phyloP scores from a whole-genome alignment of 768 basidiomycete species.

The Gloeostereum incarnatum region DNA sequence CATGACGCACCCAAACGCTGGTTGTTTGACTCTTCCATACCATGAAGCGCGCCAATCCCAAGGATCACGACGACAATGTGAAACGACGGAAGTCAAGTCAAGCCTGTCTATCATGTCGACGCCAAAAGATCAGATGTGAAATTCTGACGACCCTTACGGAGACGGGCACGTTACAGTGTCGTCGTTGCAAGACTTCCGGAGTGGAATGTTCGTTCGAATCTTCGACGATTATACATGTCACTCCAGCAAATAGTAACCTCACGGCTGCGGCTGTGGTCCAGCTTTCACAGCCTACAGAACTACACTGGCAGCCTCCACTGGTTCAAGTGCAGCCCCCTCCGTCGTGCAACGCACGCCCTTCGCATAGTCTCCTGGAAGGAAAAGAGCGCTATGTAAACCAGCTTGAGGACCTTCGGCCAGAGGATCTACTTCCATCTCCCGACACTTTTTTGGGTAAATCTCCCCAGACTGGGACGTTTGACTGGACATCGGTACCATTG shows the following conservation, averaged over 20 bases:
- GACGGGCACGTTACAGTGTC: constrained; percentile 24
- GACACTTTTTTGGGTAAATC: constrained; percentile 28
- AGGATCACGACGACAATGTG: constrained; percentile 10
- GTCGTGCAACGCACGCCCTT: neutral
- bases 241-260: too few relatives aligned
- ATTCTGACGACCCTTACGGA: constrained; percentile 28
- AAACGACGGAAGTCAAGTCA: constrained; percentile 34
- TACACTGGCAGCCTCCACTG: neutral
- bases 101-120: constrained; percentile 34
- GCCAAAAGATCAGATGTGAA: constrained; percentile 41
- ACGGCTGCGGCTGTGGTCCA: too few relatives aligned
- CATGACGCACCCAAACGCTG: too few relatives aligned
- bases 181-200: constrained; percentile 39
- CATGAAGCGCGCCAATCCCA: too few relatives aligned
- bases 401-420: constrained; percentile 19
- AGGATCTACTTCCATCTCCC: constrained; percentile 24
- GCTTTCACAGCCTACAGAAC: neutral
- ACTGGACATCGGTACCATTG: constrained; percentile 36
- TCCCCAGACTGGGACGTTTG: constrained; percentile 24
- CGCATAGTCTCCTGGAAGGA: neutral
- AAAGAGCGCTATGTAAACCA: constrained; percentile 2
- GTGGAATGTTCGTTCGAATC: constrained; percentile 37
- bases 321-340: constrained; percentile 8
- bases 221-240: constrained; percentile 17
- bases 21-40: too few relatives aligned